Percentiles rank a stretch among this genome's conserved stretches.
These are phyloP conservation scores for Anisodus tanguticus DNA, from an alignment of 257 asterid genomes.

Conservation along the genomic window DNA sequence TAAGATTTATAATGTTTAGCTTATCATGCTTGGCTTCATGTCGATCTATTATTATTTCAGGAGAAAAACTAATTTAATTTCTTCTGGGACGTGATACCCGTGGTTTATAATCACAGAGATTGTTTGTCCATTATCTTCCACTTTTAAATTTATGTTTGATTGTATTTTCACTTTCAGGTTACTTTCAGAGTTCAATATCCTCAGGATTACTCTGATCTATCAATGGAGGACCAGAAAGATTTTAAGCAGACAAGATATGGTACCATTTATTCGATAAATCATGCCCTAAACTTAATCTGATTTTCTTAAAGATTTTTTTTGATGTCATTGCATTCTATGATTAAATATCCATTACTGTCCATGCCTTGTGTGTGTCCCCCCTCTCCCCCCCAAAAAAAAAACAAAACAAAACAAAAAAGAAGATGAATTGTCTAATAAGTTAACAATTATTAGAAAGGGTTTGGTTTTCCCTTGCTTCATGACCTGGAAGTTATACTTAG, in stretches of 20 bases:
- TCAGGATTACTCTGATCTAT: constrained; percentile 78
- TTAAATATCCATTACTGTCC: not conserved
- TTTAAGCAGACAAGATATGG: constrained; percentile 97
- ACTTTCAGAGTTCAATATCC: constrained; percentile 87
- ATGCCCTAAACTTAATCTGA: not conserved
- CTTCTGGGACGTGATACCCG: not conserved
- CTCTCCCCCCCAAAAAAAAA: not conserved
- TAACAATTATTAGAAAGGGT: too few relatives aligned
- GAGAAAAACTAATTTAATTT: not conserved
- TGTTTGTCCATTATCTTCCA: not conserved
- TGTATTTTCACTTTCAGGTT: constrained; percentile 54
- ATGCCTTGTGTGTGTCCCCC: not conserved
- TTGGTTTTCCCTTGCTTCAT: not conserved
- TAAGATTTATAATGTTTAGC: not conserved
- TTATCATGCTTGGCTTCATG: constrained; percentile 4
- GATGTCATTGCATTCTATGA: not conserved
- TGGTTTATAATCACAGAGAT: not conserved
- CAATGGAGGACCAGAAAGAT: constrained; percentile 94
- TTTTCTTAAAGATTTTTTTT: not conserved
- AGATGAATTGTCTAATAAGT: not conserved
- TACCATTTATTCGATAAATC: constrained; percentile 37
- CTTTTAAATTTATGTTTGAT: constrained; percentile 3
- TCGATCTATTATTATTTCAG: constrained; percentile 6
- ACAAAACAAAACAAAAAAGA: too few relatives aligned
- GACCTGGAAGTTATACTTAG: not conserved